Evolutionary conservation across 1,284 basidiomycete species (phyloP), one percentile per base, ranked within the genome.

Genomic region (Malassezia slooffiae): DNA sequence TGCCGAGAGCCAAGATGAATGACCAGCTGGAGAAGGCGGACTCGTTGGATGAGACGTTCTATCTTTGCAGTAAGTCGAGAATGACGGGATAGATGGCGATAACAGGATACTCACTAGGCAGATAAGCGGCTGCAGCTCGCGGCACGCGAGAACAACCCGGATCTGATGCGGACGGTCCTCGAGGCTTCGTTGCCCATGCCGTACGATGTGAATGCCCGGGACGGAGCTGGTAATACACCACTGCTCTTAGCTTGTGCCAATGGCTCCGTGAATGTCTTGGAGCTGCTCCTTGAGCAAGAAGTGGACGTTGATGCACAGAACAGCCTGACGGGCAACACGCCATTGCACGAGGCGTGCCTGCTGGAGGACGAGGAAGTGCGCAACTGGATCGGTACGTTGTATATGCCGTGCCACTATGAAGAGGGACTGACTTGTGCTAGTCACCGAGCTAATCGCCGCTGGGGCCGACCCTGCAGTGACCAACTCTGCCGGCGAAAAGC

Each of bases 221-320:
- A 67, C 23, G 59, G 61, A 0, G 36, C 66, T 24, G 65, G 65
- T 5, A 61, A 58, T 41, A 67, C 64, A n/a, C 50, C 62, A 10
- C 52, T 67, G 20, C 65, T 66, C 50, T 60, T 64, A 37, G 62
- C 62, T 6, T 58, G 57, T 29, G 37, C 50, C 13, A 50, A 54
- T 29, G 49, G 52, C 17, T 50, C 56, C 4, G 57, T 54, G 10
- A 38, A 51, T 26, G 61, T 67, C 1, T 41, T 67, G 10, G 58
- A 57, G 11, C 50, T 52, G 35, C 53, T 68, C 33, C 58, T 67
- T 21, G 53, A 67, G 27, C 52, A 63, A 34, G 64, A 63, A 10
- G 88, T 85, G 70, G 85, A 90, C 61, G 85, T 89, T 40, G 86
- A 90, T 65, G 76, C 80, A 15, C 75, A 79, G 58, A 89, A 89